These are phyloP conservation scores for Cetraspora pellucida DNA, from an alignment of 192 early-diverging fungal genomes.

Conservation along the genomic window DNA sequence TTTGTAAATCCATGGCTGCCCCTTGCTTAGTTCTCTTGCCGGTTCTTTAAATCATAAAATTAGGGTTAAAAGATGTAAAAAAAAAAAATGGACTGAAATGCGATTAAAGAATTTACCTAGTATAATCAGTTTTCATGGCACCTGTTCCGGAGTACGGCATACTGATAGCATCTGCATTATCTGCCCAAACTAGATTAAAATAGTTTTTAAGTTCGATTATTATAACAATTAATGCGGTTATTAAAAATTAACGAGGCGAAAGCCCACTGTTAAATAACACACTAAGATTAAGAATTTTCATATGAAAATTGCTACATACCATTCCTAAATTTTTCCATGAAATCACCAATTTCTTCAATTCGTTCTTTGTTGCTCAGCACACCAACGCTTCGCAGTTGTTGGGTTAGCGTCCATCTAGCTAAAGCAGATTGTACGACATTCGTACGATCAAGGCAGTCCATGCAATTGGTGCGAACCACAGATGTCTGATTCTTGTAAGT, in stretches of 20 bases:
- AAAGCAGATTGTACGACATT: constrained; percentile 97
- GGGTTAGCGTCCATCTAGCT: constrained; percentile 69
- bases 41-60: constrained; percentile 55
- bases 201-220: no score
- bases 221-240: not conserved
- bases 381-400: constrained; percentile 71
- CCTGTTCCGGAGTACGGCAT: constrained; percentile 93
- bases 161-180: constrained; percentile 94
- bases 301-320: constrained; percentile 46
- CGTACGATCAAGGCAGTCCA: constrained; percentile 99
- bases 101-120: constrained; percentile 52
- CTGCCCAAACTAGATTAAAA: constrained; percentile 85
- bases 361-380: constrained; percentile 63
- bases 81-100: not conserved
- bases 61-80: not conserved
- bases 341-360: constrained; percentile 63
- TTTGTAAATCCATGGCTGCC: constrained; percentile 77
- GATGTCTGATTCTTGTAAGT: constrained; percentile 65
- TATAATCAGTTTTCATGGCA: constrained; percentile 98
- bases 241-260: not conserved
- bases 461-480: constrained; percentile 95
- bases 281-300: no score
- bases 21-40: constrained; percentile 86
- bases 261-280: not conserved
- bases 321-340: constrained; percentile 81